Percentiles rank a stretch among this genome's conserved stretches.
phyloP scores from a whole-genome alignment of 73 alveolate genomes.

The Tetrahymena malaccensis region DNA sequence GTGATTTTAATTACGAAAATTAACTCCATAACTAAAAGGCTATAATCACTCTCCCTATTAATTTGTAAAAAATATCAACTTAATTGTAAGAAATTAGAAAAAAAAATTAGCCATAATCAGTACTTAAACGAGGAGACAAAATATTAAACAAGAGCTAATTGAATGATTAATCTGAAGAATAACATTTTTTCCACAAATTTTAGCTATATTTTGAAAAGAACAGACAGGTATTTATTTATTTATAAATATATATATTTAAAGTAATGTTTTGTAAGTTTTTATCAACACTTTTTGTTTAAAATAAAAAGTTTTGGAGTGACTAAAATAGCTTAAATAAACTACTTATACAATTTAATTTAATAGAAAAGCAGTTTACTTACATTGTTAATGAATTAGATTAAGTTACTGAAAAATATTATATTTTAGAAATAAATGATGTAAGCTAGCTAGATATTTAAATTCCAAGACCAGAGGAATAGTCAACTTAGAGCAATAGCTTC shows the following conservation, averaged over 20 bases:
- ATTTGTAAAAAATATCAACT: background rate
- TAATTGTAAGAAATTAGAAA: background rate
- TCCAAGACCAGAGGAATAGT: background rate
- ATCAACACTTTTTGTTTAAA: no score
- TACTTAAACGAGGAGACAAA: background rate
- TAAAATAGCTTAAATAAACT: background rate
- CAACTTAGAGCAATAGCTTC: background rate
- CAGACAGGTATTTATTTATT: background rate
- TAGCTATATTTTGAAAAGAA: background rate
- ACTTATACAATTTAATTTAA: background rate
- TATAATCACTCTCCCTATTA: background rate
- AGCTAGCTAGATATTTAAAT: background rate
- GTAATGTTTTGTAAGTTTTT: no score
- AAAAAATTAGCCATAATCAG: background rate
- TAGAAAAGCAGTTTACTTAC: background rate
- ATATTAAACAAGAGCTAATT: background rate
- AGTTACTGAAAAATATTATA: background rate
- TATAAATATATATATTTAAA: no score
- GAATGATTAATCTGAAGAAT: background rate
- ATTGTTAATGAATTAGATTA: background rate
- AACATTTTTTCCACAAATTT: background rate
- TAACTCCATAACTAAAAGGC: background rate
- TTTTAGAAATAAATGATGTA: background rate
- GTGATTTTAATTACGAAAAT: background rate
- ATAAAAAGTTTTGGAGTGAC: background rate